Conservation (phyloP, 805 yeast genomes). For the Alloascoidea africana region DNA sequence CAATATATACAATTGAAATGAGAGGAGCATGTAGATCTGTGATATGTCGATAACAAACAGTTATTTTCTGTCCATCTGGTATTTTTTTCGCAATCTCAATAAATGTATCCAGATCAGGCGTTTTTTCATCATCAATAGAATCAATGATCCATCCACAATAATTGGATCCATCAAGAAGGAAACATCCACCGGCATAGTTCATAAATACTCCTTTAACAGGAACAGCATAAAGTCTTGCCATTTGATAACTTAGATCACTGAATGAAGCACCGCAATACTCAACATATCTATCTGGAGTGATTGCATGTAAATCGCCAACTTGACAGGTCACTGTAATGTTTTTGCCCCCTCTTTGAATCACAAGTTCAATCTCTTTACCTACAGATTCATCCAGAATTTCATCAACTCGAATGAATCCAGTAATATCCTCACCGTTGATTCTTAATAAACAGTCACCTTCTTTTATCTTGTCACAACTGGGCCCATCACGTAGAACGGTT, state of each 20-base stretch:
- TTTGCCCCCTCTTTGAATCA: slow-evolving; percentile 63
- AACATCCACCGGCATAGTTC: slow-evolving; percentile 65
- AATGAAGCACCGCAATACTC: slow-evolving; percentile 80
- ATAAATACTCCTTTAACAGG: slow-evolving; percentile 79
- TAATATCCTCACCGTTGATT: slow-evolving; percentile 46
- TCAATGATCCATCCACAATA: slow-evolving; percentile 71
- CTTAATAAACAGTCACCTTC: slow-evolving; percentile 82
- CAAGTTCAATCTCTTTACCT: slow-evolving; percentile 38
- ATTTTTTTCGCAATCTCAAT: slow-evolving; percentile 63
- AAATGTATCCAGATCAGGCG: slow-evolving; percentile 62
- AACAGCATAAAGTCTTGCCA: slow-evolving; percentile 72
- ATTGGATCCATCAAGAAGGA: slow-evolving; percentile 28
- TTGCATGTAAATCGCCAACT: slow-evolving; percentile 65
- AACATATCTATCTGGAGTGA: slow-evolving; percentile 71
- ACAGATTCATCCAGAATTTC: slow-evolving; percentile 63
- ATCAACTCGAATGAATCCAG: slow-evolving; percentile 69
- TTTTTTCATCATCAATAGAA: slow-evolving; percentile 57
- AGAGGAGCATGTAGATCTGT: slow-evolving; percentile 67
- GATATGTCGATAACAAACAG: slow-evolving; percentile 60
- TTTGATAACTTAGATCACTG: slow-evolving; percentile 74
- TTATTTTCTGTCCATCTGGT: slow-evolving; percentile 62
- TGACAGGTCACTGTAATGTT: slow-evolving; percentile 31
- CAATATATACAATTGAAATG: slow-evolving; percentile 53
- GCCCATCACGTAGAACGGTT: slow-evolving; percentile 71
- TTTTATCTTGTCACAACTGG: slow-evolving; percentile 53